These are phyloP conservation scores for Fonsecaea erecta DNA, from an alignment of 2,329 filamentous ascomycete species.

Conservation along the genomic window DNA sequence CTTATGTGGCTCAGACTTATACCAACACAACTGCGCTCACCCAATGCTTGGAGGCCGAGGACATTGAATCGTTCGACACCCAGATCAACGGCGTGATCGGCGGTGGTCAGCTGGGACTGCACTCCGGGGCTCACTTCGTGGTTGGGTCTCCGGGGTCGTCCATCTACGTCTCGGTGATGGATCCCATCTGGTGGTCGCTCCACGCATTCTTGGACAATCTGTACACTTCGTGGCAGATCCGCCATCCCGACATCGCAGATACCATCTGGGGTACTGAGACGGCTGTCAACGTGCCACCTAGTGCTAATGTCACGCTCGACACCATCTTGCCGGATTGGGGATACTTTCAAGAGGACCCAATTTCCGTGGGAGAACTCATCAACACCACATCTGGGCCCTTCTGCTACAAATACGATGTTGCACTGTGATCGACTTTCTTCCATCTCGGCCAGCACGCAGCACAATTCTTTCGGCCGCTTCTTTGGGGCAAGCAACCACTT, in stretches of 20 bases:
- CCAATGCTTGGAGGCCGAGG: constrained; percentile 25
- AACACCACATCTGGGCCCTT: constrained; percentile 38
- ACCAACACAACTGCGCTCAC: constrained; percentile 33
- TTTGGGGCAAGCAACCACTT: too few relatives aligned
- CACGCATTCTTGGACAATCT: constrained; percentile 38
- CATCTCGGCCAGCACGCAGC: background rate
- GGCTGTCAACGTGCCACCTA: constrained; percentile 36
- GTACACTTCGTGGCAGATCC: constrained; percentile 37
- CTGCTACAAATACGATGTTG: constrained; percentile 39
- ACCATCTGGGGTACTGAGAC: constrained; percentile 35
- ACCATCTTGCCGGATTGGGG: constrained; percentile 33
- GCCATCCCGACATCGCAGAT: constrained; percentile 34
- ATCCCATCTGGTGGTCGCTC: constrained; percentile 38
- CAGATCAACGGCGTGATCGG: constrained; percentile 36
- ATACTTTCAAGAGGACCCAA: constrained; percentile 28
- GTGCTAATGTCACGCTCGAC: constrained; percentile 37
- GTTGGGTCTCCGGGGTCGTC: constrained; percentile 35
- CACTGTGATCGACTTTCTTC: constrained; percentile 22
- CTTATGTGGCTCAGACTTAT: constrained; percentile 34
- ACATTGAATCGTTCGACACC: constrained; percentile 26
- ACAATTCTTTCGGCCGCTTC: background rate
- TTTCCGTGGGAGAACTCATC: constrained; percentile 34
- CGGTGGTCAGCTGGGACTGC: constrained; percentile 33
- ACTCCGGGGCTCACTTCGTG: constrained; percentile 39
- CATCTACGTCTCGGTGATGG: constrained; percentile 36